A percentile compares a stretch with the other conserved stretches of the same genome.
Conservation (phyloP, 129 eudicot genomes). For the Smallanthus sonchifolius region DNA sequence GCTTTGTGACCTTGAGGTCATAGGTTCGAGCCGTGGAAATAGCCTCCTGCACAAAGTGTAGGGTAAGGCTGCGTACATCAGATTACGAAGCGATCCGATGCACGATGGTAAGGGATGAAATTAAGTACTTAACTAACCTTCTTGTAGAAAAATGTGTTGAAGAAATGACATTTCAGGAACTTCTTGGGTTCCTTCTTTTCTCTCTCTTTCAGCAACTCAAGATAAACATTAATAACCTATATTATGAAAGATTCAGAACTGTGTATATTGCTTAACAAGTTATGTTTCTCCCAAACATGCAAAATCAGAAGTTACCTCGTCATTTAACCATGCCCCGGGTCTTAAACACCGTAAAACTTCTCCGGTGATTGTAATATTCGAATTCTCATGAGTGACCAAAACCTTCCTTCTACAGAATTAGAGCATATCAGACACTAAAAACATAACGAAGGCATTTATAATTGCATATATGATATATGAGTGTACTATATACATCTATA, state of each 20-base stretch:
- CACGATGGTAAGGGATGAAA: neutral
- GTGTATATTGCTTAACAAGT: conserved; percentile 12
- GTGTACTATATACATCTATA: neutral
- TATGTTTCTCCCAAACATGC: neutral
- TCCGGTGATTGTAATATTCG: conserved; percentile 78
- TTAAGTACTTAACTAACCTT: conserved; percentile 55
- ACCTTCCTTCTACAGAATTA: conserved; percentile 52
- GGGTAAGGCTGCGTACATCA: no score
- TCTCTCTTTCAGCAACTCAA: conserved; percentile 90
- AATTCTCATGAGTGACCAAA: conserved; percentile 75
- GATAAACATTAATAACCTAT: conserved; percentile 86
- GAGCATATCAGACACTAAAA: conserved; percentile 6
- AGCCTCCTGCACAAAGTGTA: no score
- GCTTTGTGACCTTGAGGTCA: no score
- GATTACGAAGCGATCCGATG: no score
- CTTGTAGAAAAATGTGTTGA: conserved; percentile 91
- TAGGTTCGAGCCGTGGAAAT: no score
- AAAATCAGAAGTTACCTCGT: conserved; percentile 52
- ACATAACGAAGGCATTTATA: neutral
- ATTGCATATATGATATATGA: neutral
- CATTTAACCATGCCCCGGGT: conserved; percentile 89
- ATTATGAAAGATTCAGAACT: conserved; percentile 14
- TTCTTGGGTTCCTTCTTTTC: conserved; percentile 81
- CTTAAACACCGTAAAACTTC: conserved; percentile 68
- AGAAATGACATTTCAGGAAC: conserved; percentile 88